A percentile compares a stretch with the other conserved stretches of the same genome.
phyloP scores from a whole-genome alignment of 2,329 filamentous ascomycete genomes.

The Stylonectria norvegica region DNA sequence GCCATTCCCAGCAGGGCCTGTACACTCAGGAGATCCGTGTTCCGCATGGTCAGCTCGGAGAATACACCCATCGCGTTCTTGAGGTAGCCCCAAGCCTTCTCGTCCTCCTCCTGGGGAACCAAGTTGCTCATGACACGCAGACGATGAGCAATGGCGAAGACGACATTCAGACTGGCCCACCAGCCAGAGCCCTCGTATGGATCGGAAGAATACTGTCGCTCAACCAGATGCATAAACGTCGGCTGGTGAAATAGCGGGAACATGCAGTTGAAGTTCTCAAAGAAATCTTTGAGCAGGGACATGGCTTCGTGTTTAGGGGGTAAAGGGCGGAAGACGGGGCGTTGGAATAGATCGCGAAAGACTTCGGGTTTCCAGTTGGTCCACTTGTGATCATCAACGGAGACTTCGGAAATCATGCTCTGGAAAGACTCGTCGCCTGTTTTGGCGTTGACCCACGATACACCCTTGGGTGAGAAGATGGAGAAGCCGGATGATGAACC shows the following conservation, averaged over 20 bases:
- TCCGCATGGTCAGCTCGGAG: constrained; percentile 89
- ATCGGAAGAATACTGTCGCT: constrained; percentile 87
- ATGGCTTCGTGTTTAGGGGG: constrained; percentile 84
- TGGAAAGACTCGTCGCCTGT: constrained; percentile 95
- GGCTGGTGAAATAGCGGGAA: constrained; percentile 96
- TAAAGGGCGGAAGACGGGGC: constrained; percentile 76
- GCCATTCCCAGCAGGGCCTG: constrained; percentile 93
- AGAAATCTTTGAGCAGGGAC: constrained; percentile 87
- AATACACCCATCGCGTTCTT: constrained; percentile 96
- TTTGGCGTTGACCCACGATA: constrained; percentile 97
- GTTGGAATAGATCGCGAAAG: constrained; percentile 86
- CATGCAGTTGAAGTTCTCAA: constrained; percentile 99
- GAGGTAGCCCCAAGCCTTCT: constrained; percentile 90
- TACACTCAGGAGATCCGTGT: constrained; percentile 90
- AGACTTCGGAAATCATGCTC: constrained; percentile 89
- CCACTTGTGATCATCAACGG: constrained; percentile 91
- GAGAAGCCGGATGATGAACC: constrained; percentile 97
- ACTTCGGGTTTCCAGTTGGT: constrained; percentile 98
- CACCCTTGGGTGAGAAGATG: constrained; percentile 96
- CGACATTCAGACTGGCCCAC: constrained; percentile 97
- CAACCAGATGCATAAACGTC: constrained; percentile 96
- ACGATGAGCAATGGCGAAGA: constrained; percentile 87
- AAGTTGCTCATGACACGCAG: constrained; percentile 94
- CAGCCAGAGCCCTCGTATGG: constrained; percentile 94
- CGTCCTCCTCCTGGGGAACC: constrained; percentile 84